Percentiles rank a stretch among this genome's conserved stretches.
Evolutionary conservation across 768 basidiomycete genomes (phyloP).

Genomic region (Tricholomella constricta): DNA sequence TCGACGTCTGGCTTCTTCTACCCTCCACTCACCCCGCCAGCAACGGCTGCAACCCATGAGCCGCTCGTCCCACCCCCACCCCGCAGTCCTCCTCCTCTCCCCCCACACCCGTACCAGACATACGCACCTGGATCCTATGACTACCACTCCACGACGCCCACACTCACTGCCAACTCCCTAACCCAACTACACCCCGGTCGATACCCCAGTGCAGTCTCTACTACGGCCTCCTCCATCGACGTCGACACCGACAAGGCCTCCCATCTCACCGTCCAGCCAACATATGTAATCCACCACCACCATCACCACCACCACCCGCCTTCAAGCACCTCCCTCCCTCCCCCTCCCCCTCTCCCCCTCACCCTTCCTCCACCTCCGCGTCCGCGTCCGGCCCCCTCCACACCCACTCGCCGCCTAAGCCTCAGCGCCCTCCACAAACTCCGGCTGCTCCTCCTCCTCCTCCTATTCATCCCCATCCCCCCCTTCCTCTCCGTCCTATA

Average conservation of each 20-base stretch:
- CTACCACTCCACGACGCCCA: neutral
- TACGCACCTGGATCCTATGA: neutral
- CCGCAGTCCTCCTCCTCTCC: neutral
- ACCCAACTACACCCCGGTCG: neutral
- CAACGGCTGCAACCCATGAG: neutral
- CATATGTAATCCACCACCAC: slow-evolving; percentile 5
- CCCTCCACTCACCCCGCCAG: neutral
- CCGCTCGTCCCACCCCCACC: neutral
- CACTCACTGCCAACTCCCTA: neutral
- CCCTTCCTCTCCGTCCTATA: slow-evolving; percentile 34
- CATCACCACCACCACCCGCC: slow-evolving; percentile 1
- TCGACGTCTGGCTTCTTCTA: neutral
- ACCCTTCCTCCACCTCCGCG: neutral
- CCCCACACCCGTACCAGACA: slow-evolving; percentile 3
- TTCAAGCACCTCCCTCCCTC: neutral
- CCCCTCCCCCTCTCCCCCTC: neutral
- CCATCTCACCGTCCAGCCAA: neutral
- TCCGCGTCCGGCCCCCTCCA: neutral
- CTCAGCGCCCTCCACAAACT: slow-evolving; percentile 3
- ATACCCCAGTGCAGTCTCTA: neutral
- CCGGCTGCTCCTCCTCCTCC: slow-evolving; percentile 13
- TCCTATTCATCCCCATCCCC: slow-evolving; percentile 35
- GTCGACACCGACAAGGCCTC: neutral
- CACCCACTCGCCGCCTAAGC: neutral
- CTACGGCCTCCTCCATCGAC: neutral